phyloP scores from a whole-genome alignment of 306 rosid genomes.

The Ochetophila trinervis region DNA sequence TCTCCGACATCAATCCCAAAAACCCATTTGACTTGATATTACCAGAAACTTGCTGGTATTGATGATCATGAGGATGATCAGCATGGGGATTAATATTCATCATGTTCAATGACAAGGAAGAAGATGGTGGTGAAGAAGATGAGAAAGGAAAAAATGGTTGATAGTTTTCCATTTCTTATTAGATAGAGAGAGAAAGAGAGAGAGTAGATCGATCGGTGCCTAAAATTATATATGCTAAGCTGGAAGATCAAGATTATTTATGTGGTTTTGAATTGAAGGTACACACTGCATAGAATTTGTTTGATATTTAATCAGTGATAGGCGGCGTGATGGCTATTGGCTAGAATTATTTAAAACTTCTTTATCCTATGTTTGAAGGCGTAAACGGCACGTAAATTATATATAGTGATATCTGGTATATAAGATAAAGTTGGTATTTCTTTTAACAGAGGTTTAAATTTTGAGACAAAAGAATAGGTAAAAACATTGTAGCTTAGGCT shows the following conservation, averaged over 20 bases:
- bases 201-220: not conserved
- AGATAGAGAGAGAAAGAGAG: not conserved
- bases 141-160: conserved; percentile 18
- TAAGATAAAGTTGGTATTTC: not conserved
- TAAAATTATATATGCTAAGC: not conserved
- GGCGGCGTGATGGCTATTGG: conserved; percentile 30
- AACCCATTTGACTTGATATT: conserved; percentile 24
- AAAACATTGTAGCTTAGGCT: not conserved
- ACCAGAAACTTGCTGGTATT: conserved; percentile 1
- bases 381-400: conserved; percentile 40
- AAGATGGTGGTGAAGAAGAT: conserved; percentile 15
- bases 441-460: too few relatives aligned
- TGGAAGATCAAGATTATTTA: not conserved
- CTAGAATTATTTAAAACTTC: not conserved
- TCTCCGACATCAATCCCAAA: conserved; percentile 31
- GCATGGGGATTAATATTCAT: conserved; percentile 5
- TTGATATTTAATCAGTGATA: conserved; percentile 1
- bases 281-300: not conserved
- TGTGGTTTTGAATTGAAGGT: conserved; percentile 3
- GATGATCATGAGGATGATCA: not conserved
- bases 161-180: conserved; percentile 22
- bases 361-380: conserved; percentile 22
- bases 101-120: conserved; percentile 28
- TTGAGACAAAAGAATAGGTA: too few relatives aligned
- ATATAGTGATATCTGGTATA: conserved; percentile 3